Percentiles rank a stretch among this genome's conserved stretches.
Conservation (phyloP, 2,329 filamentous ascomycete genomes). For the Sarocladium kiliense region DNA sequence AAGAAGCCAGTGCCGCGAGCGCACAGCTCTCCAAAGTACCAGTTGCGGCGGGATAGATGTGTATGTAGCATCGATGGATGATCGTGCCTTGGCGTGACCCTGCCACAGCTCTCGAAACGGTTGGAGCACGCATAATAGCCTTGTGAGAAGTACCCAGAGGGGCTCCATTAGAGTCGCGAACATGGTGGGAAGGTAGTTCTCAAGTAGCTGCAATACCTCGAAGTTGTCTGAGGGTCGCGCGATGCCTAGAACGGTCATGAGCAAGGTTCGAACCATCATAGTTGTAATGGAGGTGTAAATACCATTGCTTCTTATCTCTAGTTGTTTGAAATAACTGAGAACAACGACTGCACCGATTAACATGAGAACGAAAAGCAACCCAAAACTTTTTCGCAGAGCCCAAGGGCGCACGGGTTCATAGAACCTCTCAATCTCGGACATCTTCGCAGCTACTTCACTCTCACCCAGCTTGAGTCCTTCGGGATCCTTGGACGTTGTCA, state of each 20-base stretch:
- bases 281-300: no score
- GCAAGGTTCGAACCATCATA: no score
- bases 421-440: neutral
- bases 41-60: constrained; percentile 52
- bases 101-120: constrained; percentile 45
- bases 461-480: neutral
- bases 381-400: neutral
- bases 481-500: neutral
- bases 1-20: constrained; percentile 39
- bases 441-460: neutral
- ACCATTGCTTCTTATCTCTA: constrained; percentile 15
- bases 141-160: constrained; percentile 49
- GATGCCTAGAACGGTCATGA: constrained; percentile 20
- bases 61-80: constrained; percentile 41
- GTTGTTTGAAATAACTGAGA: neutral
- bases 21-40: constrained; percentile 37
- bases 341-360: neutral
- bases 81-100: constrained; percentile 27
- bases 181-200: constrained; percentile 47
- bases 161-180: constrained; percentile 54
- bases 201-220: constrained; percentile 30
- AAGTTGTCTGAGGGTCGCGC: constrained; percentile 24
- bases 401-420: neutral
- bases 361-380: neutral
- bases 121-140: constrained; percentile 46